These are phyloP conservation scores for Noccaea bulbosa DNA, from an alignment of 345 rosid genomes.

Conservation along the genomic window DNA sequence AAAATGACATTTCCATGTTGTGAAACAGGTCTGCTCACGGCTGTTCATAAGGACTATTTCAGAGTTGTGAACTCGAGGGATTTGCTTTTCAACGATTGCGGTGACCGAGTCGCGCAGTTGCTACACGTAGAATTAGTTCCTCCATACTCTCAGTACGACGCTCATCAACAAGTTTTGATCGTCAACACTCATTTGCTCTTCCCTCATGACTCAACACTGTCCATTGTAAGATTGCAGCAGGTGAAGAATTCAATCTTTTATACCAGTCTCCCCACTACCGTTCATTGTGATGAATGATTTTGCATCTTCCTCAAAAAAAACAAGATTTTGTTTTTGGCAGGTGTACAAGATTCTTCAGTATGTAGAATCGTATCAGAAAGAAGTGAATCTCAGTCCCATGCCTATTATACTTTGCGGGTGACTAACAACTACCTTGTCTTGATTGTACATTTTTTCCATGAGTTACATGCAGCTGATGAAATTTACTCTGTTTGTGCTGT, in stretches of 20 bases:
- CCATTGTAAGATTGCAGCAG: constrained; percentile 76
- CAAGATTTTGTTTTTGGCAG: constrained; percentile 43
- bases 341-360: constrained; percentile 82
- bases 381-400: constrained; percentile 65
- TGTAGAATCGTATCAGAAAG: constrained; percentile 83
- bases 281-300: background rate
- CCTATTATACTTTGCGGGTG: constrained; percentile 93
- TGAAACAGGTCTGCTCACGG: constrained; percentile 70
- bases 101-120: constrained; percentile 79
- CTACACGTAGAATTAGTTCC: constrained; percentile 62
- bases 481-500: background rate
- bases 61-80: constrained; percentile 73
- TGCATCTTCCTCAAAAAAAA: background rate
- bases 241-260: constrained; percentile 31
- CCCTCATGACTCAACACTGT: constrained; percentile 85
- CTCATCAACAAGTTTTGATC: constrained; percentile 64
- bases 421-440: constrained; percentile 27
- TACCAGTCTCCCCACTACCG: background rate
- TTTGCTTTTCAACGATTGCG: constrained; percentile 73
- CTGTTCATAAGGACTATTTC: constrained; percentile 75
- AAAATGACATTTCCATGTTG: too few species aligned
- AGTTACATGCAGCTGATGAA: background rate
- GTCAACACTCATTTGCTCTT: constrained; percentile 94
- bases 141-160: constrained; percentile 52
- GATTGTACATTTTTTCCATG: too few species aligned